Evolutionary conservation across 176 grass and related monocot genomes (phyloP), one percentile per base, ranked within the genome.

Genomic region (Luzula sylvatica): DNA sequence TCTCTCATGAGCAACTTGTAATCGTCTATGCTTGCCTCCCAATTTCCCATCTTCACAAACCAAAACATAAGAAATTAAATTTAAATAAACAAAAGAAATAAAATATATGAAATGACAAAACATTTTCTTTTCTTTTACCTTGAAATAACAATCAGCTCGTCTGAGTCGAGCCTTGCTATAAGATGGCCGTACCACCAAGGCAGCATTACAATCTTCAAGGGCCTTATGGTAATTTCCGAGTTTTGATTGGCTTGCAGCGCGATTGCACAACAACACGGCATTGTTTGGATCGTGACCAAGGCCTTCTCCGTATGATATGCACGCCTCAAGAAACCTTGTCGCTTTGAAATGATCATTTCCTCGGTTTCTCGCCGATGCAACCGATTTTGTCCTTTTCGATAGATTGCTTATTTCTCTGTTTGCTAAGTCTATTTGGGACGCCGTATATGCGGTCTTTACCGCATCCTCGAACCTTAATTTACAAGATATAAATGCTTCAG

Each of bases 321-420:
- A 98, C 11, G 85, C 92, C 72, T 87, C 92, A 4, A 72, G 77
- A 66, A 80, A 90, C 65, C 12, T 77, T 49, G 41, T 75, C 0
- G 86, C 75, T 75, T 79, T 75, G 86, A 98, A 98, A 35, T 83
- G 78, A 51, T 86, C 81, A 43, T 90, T 90, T 44, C 92, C 92
- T n/a, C 76, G 83, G 42, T 68, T 67, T 58, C 92, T 63, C 50
- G 85, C 85, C 38, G 81, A 55, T 56, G 78, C 75, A 51, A 81
- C 81, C 26, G 26, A 45, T 55, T 61, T 76, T 40, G 67, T 71
- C 55, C 67, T 30, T 67, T 68, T 72, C 30, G 64, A 53, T 59
- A 90, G 67, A 17, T 22, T 62, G 25, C 66, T 45, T 3, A 86
- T 64, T 71, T 98, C 86, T 67, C 86, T 54, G 75, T 74, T 86